A percentile compares a stretch with the other conserved stretches of the same genome.
phyloP scores from a whole-genome alignment of 1,284 basidiomycete species.

The Trametes polyzona region DNA sequence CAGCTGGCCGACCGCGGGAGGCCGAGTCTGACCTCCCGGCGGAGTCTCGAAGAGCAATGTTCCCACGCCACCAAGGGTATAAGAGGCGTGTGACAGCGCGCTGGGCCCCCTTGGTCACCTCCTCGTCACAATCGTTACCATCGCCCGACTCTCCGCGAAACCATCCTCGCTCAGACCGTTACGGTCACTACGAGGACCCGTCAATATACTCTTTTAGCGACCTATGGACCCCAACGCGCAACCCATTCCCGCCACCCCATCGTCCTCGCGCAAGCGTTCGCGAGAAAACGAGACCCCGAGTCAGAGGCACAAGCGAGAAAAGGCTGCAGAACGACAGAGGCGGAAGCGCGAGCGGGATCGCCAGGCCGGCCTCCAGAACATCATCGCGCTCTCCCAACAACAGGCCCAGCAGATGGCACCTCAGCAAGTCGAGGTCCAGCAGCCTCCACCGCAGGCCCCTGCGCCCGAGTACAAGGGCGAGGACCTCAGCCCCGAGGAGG shows the following conservation, averaged over 20 bases:
- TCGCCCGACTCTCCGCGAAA: slow-evolving; percentile 12
- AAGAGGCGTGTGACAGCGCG: slow-evolving; percentile 38
- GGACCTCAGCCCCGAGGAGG: slow-evolving; percentile 63
- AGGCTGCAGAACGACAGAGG: slow-evolving; percentile 79
- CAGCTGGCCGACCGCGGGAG: too few relatives aligned
- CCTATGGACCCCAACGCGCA: slow-evolving; percentile 36
- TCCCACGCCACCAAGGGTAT: slow-evolving; percentile 35
- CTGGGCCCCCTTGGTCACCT: slow-evolving; percentile 42
- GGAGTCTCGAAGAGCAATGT: slow-evolving; percentile 10
- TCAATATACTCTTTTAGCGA: slow-evolving; percentile 28
- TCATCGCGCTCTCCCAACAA: slow-evolving; percentile 34
- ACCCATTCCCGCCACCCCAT: slow-evolving; percentile 32
- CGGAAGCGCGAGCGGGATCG: slow-evolving; percentile 79
- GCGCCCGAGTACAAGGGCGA: slow-evolving; percentile 39
- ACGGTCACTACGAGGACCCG: slow-evolving; percentile 28
- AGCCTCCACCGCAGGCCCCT: slow-evolving; percentile 21
- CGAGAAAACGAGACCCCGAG: slow-evolving; percentile 72
- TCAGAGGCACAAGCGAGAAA: slow-evolving; percentile 75
- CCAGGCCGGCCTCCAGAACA: slow-evolving; percentile 42
- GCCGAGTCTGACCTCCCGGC: not conserved
- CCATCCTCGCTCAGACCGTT: slow-evolving; percentile 14
- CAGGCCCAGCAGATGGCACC: slow-evolving; percentile 27
- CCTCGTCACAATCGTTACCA: slow-evolving; percentile 45
- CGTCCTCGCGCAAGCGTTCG: slow-evolving; percentile 53
- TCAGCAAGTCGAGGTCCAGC: slow-evolving; percentile 29